phyloP scores from a whole-genome alignment of 768 basidiomycete species.

The Mycena capillaripes region DNA sequence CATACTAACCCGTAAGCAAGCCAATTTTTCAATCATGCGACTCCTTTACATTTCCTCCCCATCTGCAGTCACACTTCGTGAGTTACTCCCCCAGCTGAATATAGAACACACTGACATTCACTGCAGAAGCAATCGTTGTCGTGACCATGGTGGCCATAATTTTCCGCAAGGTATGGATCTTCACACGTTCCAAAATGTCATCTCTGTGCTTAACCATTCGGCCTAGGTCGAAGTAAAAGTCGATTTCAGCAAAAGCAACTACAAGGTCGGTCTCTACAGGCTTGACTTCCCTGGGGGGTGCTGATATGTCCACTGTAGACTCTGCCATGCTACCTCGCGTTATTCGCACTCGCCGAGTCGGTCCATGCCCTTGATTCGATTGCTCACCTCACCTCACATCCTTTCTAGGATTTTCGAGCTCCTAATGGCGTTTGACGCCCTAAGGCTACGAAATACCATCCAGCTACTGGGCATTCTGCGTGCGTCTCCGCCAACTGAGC shows the following conservation, averaged over 20 bases:
- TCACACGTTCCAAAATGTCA: not conserved
- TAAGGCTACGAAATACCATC: slow-evolving; percentile 82
- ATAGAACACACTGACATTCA: not conserved
- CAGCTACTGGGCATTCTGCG: slow-evolving; percentile 82
- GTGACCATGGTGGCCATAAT: slow-evolving; percentile 81
- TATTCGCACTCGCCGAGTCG: slow-evolving; percentile 88
- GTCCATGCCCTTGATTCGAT: slow-evolving; percentile 37
- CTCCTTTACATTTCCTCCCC: not conserved
- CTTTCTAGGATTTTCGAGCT: slow-evolving; percentile 78
- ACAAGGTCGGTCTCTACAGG: slow-evolving; percentile 61
- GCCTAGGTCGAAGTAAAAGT: slow-evolving; percentile 67
- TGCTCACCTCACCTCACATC: slow-evolving; percentile 6
- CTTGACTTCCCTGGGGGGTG: slow-evolving; percentile 10
- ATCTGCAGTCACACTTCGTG: slow-evolving; percentile 68
- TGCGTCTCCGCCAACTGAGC: slow-evolving; percentile 50
- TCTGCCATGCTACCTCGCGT: slow-evolving; percentile 85
- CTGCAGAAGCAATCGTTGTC: slow-evolving; percentile 80
- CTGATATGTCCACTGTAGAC: slow-evolving; percentile 61
- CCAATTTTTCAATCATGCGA: not conserved
- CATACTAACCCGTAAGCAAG: slow-evolving; percentile 76
- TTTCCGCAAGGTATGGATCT: slow-evolving; percentile 68
- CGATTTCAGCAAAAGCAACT: slow-evolving; percentile 53
- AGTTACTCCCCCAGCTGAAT: slow-evolving; percentile 49
- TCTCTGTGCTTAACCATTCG: not conserved
- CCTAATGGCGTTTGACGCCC: slow-evolving; percentile 86